These are phyloP conservation scores for Aspergillus fischeri DNA, from an alignment of 2,329 filamentous ascomycete genomes.

Conservation along the genomic window DNA sequence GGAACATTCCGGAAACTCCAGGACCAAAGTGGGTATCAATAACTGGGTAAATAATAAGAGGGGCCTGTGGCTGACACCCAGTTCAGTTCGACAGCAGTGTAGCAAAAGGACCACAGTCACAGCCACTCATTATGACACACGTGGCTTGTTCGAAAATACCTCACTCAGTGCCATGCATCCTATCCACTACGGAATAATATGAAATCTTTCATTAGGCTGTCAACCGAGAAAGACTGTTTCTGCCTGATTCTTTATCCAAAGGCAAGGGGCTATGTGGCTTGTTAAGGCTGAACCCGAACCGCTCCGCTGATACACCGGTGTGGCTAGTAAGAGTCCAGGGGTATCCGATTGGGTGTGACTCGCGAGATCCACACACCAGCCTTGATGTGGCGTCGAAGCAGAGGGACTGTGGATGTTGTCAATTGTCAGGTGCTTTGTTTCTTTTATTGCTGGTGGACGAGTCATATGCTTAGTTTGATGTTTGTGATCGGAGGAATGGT, in stretches of 20 bases:
- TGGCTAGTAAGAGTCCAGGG: not conserved
- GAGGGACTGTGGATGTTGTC: not conserved
- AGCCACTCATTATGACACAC: conserved; percentile 12
- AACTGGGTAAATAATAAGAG: not conserved
- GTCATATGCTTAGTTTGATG: not conserved
- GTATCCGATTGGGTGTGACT: not conserved
- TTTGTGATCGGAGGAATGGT: not conserved
- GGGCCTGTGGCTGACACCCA: conserved; percentile 2
- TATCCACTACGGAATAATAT: not conserved
- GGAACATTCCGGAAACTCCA: not conserved
- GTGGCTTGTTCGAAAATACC: conserved; percentile 6
- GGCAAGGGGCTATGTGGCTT: not conserved
- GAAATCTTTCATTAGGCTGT: not conserved
- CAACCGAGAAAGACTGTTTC: not conserved
- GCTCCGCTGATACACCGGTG: not conserved
- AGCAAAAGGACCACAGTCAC: not conserved
- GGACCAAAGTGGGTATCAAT: not conserved
- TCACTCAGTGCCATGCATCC: not conserved
- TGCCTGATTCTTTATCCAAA: not conserved
- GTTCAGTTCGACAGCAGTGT: not conserved
- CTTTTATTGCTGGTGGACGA: not conserved
- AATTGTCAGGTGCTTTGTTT: not conserved
- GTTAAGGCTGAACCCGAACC: not conserved
- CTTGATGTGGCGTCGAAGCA: not conserved
- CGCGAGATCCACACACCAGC: not conserved